Evolutionary conservation across 1,284 basidiomycete species (phyloP).

Genomic region (Pseudozyma sp.): DNA sequence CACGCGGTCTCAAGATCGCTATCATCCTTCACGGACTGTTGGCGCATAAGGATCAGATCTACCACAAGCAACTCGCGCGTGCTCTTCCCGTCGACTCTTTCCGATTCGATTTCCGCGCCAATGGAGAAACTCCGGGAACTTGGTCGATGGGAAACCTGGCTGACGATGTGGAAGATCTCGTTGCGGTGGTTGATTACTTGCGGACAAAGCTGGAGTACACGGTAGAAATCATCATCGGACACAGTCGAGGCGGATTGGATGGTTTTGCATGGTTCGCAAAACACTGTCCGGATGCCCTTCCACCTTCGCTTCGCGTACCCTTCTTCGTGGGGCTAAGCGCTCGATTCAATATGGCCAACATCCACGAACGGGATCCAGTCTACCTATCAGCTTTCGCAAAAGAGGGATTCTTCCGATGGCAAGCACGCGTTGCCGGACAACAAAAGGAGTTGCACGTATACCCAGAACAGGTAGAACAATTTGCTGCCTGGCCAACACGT

Average conservation of each 20-base stretch:
- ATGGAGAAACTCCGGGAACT: slow-evolving; percentile 40
- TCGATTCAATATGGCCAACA: slow-evolving; percentile 55
- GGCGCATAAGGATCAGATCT: slow-evolving; percentile 76
- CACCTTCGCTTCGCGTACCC: slow-evolving; percentile 62
- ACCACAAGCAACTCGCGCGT: slow-evolving; percentile 78
- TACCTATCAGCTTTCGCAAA: slow-evolving; percentile 45
- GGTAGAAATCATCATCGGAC: slow-evolving; percentile 36
- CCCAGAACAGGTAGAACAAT: slow-evolving; percentile 52
- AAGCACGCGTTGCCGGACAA: slow-evolving; percentile 51
- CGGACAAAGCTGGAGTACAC: slow-evolving; percentile 35
- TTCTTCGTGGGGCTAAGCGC: slow-evolving; percentile 72
- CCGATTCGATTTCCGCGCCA: slow-evolving; percentile 80
- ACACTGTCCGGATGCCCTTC: slow-evolving; percentile 37
- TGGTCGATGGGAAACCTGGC: slow-evolving; percentile 43
- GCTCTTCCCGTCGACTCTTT: slow-evolving; percentile 81
- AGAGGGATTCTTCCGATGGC: slow-evolving; percentile 55
- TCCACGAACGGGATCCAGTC: slow-evolving; percentile 46
- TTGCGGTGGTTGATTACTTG: slow-evolving; percentile 34
- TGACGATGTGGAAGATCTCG: slow-evolving; percentile 48
- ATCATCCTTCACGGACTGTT: slow-evolving; percentile 60
- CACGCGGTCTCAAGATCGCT: slow-evolving; percentile 44
- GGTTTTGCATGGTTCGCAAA: slow-evolving; percentile 43
- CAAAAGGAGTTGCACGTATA: slow-evolving; percentile 45
- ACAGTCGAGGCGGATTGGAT: slow-evolving; percentile 37
- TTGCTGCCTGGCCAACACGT: slow-evolving; percentile 46